Percentiles rank a stretch among this genome's conserved stretches.
These are phyloP conservation scores for Phaeosphaeria sp. DNA, from an alignment of 2,329 filamentous ascomycete genomes.

Conservation along the genomic window DNA sequence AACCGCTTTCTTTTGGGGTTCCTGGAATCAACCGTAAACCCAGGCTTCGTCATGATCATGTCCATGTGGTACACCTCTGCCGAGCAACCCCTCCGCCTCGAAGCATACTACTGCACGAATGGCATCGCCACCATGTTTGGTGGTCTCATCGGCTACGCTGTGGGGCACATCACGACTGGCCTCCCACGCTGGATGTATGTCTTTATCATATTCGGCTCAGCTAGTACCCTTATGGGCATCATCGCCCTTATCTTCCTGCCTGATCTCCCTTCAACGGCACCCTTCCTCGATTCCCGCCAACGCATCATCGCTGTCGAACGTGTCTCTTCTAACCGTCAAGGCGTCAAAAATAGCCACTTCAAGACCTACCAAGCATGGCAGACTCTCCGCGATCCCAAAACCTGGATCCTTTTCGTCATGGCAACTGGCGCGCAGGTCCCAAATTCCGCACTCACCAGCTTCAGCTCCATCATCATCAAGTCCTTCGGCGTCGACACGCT, in stretches of 20 bases:
- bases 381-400: constrained; percentile 53
- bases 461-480: constrained; percentile 57
- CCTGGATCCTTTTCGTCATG: constrained; percentile 44
- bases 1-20: constrained; percentile 59
- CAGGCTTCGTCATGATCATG: constrained; percentile 69
- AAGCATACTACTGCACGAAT: constrained; percentile 56
- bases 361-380: constrained; percentile 54
- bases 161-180: constrained; percentile 60
- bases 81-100: constrained; percentile 65
- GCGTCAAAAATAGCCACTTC: constrained; percentile 58
- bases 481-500: constrained; percentile 87
- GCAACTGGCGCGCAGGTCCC: constrained; percentile 62
- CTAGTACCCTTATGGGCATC: constrained; percentile 42
- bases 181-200: constrained; percentile 50
- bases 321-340: constrained; percentile 54
- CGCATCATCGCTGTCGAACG: constrained; percentile 46
- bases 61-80: constrained; percentile 70
- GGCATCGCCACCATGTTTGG: constrained; percentile 62
- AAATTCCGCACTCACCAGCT: constrained; percentile 63
- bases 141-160: constrained; percentile 64
- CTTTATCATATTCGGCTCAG: constrained; percentile 64
- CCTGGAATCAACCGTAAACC: constrained; percentile 55
- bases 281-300: constrained; percentile 22
- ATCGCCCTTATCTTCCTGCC: constrained; percentile 62
- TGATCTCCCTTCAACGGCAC: constrained; percentile 47